Percentiles rank a stretch among this genome's conserved stretches.
Evolutionary conservation across 2,329 filamentous ascomycete species (phyloP).

Genomic region (Didymella exigua): DNA sequence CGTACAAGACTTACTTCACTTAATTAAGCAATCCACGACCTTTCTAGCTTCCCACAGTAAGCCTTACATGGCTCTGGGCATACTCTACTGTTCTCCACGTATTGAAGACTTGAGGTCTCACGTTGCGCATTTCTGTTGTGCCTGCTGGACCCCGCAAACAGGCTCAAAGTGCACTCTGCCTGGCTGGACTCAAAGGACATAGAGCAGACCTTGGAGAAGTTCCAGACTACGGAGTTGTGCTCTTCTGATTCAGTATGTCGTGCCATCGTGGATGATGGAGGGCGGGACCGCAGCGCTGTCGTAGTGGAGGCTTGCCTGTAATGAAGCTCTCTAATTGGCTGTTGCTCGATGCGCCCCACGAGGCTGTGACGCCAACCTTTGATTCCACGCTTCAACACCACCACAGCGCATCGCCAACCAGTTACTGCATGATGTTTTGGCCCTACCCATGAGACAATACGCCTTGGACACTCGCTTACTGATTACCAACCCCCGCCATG

Average conservation of each 20-base stretch:
- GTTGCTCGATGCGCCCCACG: background rate
- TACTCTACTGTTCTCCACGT: too few relatives aligned
- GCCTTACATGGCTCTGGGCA: too few relatives aligned
- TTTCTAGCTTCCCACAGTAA: too few relatives aligned
- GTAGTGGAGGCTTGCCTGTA: background rate
- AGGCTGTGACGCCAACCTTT: slow-evolving; percentile 10
- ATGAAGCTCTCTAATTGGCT: slow-evolving; percentile 1
- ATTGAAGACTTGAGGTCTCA: too few relatives aligned
- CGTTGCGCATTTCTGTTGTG: too few relatives aligned
- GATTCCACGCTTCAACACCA: background rate
- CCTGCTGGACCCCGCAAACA: too few relatives aligned
- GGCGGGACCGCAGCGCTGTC: too few relatives aligned
- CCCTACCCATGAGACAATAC: slow-evolving; percentile 54
- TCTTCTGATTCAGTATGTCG: background rate
- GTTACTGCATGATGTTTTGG: slow-evolving; percentile 53
- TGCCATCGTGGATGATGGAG: background rate
- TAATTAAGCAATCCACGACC: too few relatives aligned
- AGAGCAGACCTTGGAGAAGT: background rate
- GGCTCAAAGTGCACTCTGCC: too few relatives aligned
- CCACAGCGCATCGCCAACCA: slow-evolving; percentile 2
- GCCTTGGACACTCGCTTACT: slow-evolving; percentile 15
- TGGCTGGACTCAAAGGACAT: too few relatives aligned
- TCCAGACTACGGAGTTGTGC: background rate
- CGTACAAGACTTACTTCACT: too few relatives aligned
- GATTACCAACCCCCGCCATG: slow-evolving; percentile 24